phyloP scores from a whole-genome alignment of 441 rosid species.

The Gossypium aridum region DNA sequence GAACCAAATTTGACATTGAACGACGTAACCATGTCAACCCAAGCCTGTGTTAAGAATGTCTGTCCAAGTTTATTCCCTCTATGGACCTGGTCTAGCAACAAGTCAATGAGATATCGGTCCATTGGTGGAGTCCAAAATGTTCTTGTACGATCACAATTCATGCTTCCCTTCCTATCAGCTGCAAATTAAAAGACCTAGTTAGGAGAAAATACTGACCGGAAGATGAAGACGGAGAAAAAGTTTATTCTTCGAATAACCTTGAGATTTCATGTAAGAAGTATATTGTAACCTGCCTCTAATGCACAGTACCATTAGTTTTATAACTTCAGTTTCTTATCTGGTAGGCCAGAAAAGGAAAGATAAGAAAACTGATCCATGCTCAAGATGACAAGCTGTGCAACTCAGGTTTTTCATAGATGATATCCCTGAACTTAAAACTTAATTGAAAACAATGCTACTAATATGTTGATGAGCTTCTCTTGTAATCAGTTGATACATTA shows the following conservation, averaged over 20 bases:
- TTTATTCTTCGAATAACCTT: constrained; percentile 11
- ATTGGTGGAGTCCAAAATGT: constrained; percentile 91
- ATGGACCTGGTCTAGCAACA: constrained; percentile 67
- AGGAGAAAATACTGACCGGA: background rate
- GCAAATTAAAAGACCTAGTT: constrained; percentile 12
- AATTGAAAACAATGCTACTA: background rate
- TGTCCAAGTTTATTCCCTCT: constrained; percentile 82
- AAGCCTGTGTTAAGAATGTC: constrained; percentile 72
- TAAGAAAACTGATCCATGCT: background rate
- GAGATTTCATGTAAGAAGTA: background rate
- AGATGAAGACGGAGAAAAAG: background rate
- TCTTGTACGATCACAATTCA: constrained; percentile 56
- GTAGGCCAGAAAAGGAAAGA: background rate
- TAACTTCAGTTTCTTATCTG: background rate
- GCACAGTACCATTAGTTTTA: background rate
- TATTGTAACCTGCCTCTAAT: background rate
- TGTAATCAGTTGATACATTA: background rate
- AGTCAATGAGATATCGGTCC: constrained; percentile 74
- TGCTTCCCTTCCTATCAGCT: constrained; percentile 43
- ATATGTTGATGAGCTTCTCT: background rate
- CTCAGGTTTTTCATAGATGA: background rate
- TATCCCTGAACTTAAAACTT: background rate
- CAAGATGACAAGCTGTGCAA: background rate
- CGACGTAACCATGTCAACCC: constrained; percentile 58
- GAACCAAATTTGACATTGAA: constrained; percentile 65